phyloP scores from a whole-genome alignment of 2,329 filamentous ascomycete species.

The Trichocomaceae sp. region DNA sequence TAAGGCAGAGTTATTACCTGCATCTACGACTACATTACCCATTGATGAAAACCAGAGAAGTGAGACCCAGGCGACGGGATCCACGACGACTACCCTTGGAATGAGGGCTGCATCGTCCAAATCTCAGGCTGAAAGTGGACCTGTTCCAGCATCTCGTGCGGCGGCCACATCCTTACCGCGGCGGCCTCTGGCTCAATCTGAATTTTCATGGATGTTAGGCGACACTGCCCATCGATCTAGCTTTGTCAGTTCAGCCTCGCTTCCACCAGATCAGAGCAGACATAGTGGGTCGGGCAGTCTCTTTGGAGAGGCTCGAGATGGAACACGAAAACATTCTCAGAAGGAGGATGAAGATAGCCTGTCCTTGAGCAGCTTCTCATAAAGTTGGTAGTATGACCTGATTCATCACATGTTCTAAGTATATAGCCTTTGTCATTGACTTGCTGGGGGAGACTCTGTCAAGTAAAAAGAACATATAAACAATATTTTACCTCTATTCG shows the following conservation, averaged over 20 bases:
- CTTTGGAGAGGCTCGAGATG: slow-evolving; percentile 27
- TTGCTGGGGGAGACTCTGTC: not conserved
- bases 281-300: slow-evolving; percentile 27
- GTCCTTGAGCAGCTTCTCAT: slow-evolving; percentile 32
- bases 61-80: not conserved
- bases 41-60: not conserved
- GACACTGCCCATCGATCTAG: slow-evolving; percentile 38
- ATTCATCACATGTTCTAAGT: not conserved
- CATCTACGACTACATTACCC: not conserved
- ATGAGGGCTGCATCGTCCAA: not conserved
- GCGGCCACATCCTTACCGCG: slow-evolving; percentile 15
- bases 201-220: slow-evolving; percentile 48
- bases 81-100: not conserved
- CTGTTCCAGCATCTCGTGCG: slow-evolving; percentile 1
- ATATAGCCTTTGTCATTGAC: not conserved
- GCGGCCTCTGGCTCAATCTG: slow-evolving; percentile 40
- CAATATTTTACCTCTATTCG: too few species aligned
- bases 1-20: not conserved
- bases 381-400: not conserved
- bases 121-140: not conserved
- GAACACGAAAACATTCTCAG: slow-evolving; percentile 23
- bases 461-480: not conserved
- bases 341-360: slow-evolving; percentile 34
- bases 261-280: slow-evolving; percentile 39
- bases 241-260: slow-evolving; percentile 42